Conservation (phyloP, 306 rosid genomes). For the Albizia julibrissin region DNA sequence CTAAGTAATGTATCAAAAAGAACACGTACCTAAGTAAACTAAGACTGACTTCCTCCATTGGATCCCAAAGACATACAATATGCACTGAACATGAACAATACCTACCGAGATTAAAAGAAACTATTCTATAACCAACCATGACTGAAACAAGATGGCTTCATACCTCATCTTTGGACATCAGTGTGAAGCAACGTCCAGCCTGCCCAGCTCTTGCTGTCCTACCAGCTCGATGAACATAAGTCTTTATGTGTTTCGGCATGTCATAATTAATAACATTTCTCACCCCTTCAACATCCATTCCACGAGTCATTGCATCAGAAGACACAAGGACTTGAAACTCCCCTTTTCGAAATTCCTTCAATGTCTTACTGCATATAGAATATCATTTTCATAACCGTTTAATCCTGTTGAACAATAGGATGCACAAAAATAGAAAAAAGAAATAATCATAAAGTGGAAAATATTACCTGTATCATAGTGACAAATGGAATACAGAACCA, state of each 20-base stretch:
- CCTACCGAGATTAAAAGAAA: neutral
- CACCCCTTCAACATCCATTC: constrained; percentile 96
- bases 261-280: constrained; percentile 83
- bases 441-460: too few species aligned
- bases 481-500: neutral
- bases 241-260: constrained; percentile 75
- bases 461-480: neutral
- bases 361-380: constrained; percentile 69
- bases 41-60: constrained; percentile 5
- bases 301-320: constrained; percentile 97
- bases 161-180: constrained; percentile 80
- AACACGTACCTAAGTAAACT: neutral
- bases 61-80: constrained; percentile 6
- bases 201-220: constrained; percentile 97
- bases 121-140: neutral
- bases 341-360: constrained; percentile 79
- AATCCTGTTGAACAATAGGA: neutral
- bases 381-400: constrained; percentile 12
- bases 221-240: constrained; percentile 91
- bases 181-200: constrained; percentile 82
- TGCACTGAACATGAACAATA: constrained; percentile 15
- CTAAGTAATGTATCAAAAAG: too few species aligned
- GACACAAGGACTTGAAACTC: constrained; percentile 85
- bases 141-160: constrained; percentile 26
- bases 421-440: neutral